A percentile compares a stretch with the other conserved stretches of the same genome.
These are phyloP conservation scores for Hypomontagnella submonticulosa DNA, from an alignment of 495 filamentous ascomycete genomes.

Conservation along the genomic window DNA sequence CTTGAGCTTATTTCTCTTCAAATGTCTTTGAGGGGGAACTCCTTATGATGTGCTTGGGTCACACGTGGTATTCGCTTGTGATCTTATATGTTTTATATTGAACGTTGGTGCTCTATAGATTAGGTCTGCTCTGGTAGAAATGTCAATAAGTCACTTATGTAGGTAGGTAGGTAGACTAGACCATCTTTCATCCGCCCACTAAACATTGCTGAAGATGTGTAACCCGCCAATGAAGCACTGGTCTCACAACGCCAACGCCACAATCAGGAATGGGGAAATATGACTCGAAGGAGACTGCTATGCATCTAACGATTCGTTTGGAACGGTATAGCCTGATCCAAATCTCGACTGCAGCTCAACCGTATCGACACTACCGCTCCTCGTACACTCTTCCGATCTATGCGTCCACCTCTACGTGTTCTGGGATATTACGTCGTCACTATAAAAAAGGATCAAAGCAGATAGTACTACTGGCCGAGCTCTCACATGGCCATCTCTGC, in stretches of 20 bases:
- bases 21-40: too few relatives aligned
- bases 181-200: constrained; percentile 26
- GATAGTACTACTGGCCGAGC: background rate
- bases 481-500: constrained; percentile 96
- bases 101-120: too few relatives aligned
- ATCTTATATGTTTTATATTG: too few relatives aligned
- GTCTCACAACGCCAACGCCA: constrained; percentile 50
- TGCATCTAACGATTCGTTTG: constrained; percentile 24
- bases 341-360: constrained; percentile 9
- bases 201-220: constrained; percentile 35
- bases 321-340: constrained; percentile 25
- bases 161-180: constrained; percentile 25
- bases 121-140: constrained; percentile 14
- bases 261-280: constrained; percentile 23
- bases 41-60: too few relatives aligned
- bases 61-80: too few relatives aligned
- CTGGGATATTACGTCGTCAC: constrained; percentile 3
- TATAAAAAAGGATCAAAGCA: background rate
- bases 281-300: constrained; percentile 31
- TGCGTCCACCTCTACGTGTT: background rate
- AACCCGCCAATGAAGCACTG: constrained; percentile 42
- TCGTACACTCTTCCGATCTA: constrained; percentile 6
- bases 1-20: too few relatives aligned
- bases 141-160: constrained; percentile 16
- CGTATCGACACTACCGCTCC: constrained; percentile 13